A percentile compares a stretch with the other conserved stretches of the same genome.
Evolutionary conservation across 139 green algal genomes (phyloP).

Genomic region (Chlamydomonas sphaeroides): DNA sequence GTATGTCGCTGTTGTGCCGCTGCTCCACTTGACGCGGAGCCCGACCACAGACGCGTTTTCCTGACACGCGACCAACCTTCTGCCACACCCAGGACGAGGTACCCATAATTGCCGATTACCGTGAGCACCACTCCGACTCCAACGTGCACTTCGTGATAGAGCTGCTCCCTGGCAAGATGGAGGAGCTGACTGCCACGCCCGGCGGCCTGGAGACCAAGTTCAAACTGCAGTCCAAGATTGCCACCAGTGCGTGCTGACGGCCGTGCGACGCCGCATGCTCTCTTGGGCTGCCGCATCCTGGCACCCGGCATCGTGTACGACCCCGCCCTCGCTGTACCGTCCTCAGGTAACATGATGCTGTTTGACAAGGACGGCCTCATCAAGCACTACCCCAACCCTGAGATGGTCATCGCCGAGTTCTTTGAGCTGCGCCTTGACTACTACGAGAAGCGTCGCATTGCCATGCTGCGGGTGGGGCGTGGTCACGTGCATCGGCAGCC

Average conservation of each 20-base stretch:
- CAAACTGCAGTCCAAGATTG: constrained; percentile 91
- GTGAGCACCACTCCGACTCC: constrained; percentile 92
- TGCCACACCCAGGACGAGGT: constrained; percentile 25
- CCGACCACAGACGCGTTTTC: no score
- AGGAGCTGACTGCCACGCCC: constrained; percentile 3
- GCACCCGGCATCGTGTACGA: no score
- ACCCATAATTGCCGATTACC: constrained; percentile 84
- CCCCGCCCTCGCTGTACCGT: no score
- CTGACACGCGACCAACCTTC: background rate
- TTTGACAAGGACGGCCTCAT: constrained; percentile 93
- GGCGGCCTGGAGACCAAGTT: constrained; percentile 77
- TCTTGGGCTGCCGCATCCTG: no score
- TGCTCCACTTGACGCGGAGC: no score
- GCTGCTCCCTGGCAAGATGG: constrained; percentile 68
- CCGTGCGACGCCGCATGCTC: no score
- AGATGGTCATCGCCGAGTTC: constrained; percentile 94
- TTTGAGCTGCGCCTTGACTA: constrained; percentile 87
- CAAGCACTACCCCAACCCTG: constrained; percentile 88
- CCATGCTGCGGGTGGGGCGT: constrained; percentile 70
- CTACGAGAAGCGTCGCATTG: constrained; percentile 83
- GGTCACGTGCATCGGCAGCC: no score
- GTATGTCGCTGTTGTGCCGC: no score
- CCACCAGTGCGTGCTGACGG: constrained; percentile 70
- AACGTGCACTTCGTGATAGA: constrained; percentile 92
- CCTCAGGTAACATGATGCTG: constrained; percentile 97